Percentiles rank a stretch among this genome's conserved stretches.
Conservation (phyloP, 2,329 filamentous ascomycete species). For the Stemphylium lycopersici region DNA sequence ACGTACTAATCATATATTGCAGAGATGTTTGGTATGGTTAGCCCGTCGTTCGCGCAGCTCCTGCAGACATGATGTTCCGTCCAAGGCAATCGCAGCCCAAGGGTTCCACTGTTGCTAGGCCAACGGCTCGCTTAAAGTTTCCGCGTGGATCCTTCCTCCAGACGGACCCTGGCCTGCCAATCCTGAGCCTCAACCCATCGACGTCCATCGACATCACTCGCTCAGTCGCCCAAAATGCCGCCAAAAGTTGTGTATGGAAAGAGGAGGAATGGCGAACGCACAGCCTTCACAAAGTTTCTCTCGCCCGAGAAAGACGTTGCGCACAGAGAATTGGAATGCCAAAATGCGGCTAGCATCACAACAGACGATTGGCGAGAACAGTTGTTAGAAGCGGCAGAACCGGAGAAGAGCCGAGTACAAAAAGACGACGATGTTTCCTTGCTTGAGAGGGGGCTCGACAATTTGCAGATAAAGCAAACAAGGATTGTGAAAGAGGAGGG, state of each 20-base stretch:
- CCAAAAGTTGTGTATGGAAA: constrained; percentile 34
- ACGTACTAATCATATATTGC: no score
- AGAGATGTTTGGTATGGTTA: background rate
- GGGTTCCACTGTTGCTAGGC: background rate
- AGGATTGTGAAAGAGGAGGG: constrained; percentile 7
- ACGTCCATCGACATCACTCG: constrained; percentile 1
- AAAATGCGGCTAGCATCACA: constrained; percentile 4
- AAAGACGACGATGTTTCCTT: background rate
- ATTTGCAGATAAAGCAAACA: constrained; percentile 12
- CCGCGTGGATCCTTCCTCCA: constrained; percentile 7
- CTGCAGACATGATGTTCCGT: background rate
- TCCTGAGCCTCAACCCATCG: constrained; percentile 4
- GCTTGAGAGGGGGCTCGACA: constrained; percentile 10
- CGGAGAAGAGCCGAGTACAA: background rate
- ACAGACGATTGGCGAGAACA: constrained; percentile 10
- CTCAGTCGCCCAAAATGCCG: constrained; percentile 23
- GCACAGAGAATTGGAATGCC: background rate
- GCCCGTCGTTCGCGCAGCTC: background rate
- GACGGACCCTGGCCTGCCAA: constrained; percentile 2
- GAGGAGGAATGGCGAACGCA: constrained; percentile 34
- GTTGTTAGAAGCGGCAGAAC: constrained; percentile 8
- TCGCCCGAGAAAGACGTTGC: constrained; percentile 34
- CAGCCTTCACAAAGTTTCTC: constrained; percentile 34
- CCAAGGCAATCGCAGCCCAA: background rate
- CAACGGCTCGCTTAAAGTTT: constrained; percentile 17